Conservation (phyloP, 2,329 filamentous ascomycete genomes). For the Lecanicillium sp. region DNA sequence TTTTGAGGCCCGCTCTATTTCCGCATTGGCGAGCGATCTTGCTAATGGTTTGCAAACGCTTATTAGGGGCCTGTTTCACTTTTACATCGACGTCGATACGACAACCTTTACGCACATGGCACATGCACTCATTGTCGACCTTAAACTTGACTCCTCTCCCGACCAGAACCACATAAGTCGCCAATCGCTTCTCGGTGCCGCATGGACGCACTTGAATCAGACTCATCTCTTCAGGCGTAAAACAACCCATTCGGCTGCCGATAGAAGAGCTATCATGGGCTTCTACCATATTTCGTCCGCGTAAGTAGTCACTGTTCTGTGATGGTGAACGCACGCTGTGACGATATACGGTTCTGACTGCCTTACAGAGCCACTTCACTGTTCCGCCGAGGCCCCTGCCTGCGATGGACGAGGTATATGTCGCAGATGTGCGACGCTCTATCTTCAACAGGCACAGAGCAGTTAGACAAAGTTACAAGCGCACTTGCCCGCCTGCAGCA, state of each 20-base stretch:
- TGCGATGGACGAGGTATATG: slow-evolving; percentile 4
- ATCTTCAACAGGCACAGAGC: slow-evolving; percentile 3
- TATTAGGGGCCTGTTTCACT: slow-evolving; percentile 23
- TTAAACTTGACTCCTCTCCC: slow-evolving; percentile 6
- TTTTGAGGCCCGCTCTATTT: no score
- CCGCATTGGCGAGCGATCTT: no score
- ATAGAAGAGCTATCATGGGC: slow-evolving; percentile 4
- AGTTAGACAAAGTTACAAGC: background rate
- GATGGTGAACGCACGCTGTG: no score
- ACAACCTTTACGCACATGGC: slow-evolving; percentile 1
- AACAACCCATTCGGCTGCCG: slow-evolving; percentile 2
- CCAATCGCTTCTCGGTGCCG: slow-evolving; percentile 5
- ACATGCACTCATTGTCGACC: slow-evolving; percentile 2
- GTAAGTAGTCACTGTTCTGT: no score
- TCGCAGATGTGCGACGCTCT: slow-evolving; percentile 5
- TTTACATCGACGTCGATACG: slow-evolving; percentile 16
- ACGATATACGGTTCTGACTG: no score
- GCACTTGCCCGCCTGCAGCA: slow-evolving; percentile 3
- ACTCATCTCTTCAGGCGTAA: slow-evolving; percentile 1
- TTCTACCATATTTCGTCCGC: slow-evolving; percentile 2
- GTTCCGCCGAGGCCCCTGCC: slow-evolving; percentile 4
- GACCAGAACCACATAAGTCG: background rate
- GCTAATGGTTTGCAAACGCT: no score
- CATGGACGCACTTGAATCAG: slow-evolving; percentile 7
- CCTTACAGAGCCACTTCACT: slow-evolving; percentile 6